Evolutionary conservation across 108 stramenopile species (phyloP).

Genomic region (Cyclostephanos invisitatus): DNA sequence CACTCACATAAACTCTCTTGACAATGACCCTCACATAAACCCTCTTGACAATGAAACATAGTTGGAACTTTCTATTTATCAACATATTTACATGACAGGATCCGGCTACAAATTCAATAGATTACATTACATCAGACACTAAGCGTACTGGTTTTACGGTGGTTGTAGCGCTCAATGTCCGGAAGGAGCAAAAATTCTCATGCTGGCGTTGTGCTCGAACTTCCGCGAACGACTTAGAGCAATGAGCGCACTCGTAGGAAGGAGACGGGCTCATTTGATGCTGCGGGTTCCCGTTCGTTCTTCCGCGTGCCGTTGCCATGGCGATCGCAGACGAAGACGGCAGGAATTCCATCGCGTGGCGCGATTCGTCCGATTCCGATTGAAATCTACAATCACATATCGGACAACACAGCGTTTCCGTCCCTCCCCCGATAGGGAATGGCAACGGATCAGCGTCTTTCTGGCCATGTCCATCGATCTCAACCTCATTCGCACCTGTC

Average conservation of each 20-base stretch:
- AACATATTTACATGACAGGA: not conserved
- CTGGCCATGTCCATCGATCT: not conserved
- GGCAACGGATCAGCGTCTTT: not conserved
- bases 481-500: not conserved
- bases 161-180: not conserved
- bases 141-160: no score
- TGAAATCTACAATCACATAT: slow-evolving; percentile 14
- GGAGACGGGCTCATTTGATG: not conserved
- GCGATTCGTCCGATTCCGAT: slow-evolving; percentile 1
- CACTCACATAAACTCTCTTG: no score
- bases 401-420: slow-evolving; percentile 16
- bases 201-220: slow-evolving; percentile 23
- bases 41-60: no score
- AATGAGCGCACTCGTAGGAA: slow-evolving; percentile 15
- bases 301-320: not conserved
- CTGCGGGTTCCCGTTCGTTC: not conserved
- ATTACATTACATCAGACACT: no score
- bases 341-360: slow-evolving; percentile 30
- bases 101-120: no score
- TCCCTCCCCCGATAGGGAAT: not conserved
- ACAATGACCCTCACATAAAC: no score
- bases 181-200: slow-evolving; percentile 33
- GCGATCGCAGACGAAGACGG: slow-evolving; percentile 10
- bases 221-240: slow-evolving; percentile 22
- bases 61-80: not conserved